Percentiles rank a stretch among this genome's conserved stretches.
Conservation (phyloP, 176 grass and related monocot genomes). For the Hordeum marinum region DNA sequence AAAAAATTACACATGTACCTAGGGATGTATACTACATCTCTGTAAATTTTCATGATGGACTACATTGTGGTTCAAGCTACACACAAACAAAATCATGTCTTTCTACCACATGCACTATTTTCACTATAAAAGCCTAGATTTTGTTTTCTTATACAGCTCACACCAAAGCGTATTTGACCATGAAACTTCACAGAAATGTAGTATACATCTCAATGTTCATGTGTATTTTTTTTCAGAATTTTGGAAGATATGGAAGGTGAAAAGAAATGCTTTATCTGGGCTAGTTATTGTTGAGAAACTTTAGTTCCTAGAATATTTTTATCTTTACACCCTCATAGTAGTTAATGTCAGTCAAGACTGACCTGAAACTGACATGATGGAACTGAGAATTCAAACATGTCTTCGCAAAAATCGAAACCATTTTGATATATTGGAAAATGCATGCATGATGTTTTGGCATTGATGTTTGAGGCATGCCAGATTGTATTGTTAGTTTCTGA, state of each 20-base stretch:
- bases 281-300: neutral
- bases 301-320: neutral
- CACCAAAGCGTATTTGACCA: too few species aligned
- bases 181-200: too few species aligned
- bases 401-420: neutral
- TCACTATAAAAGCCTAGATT: too few species aligned
- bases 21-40: too few species aligned
- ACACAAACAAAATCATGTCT: too few species aligned
- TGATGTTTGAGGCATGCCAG: slow-evolving; percentile 1
- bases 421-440: neutral
- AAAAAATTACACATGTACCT: too few species aligned
- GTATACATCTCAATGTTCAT: too few species aligned
- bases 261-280: neutral
- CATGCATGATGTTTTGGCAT: neutral
- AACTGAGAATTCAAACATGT: neutral
- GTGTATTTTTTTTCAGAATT: neutral
- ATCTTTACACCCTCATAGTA: neutral
- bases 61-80: too few species aligned
- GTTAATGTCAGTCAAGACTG: neutral
- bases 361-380: neutral
- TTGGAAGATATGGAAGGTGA: neutral
- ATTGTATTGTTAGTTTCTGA: neutral
- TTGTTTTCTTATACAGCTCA: too few species aligned
- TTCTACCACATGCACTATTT: too few species aligned
- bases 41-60: too few species aligned